Conservation (phyloP, 176 grass and related monocot genomes). For the Chrysopogon serrulatus region DNA sequence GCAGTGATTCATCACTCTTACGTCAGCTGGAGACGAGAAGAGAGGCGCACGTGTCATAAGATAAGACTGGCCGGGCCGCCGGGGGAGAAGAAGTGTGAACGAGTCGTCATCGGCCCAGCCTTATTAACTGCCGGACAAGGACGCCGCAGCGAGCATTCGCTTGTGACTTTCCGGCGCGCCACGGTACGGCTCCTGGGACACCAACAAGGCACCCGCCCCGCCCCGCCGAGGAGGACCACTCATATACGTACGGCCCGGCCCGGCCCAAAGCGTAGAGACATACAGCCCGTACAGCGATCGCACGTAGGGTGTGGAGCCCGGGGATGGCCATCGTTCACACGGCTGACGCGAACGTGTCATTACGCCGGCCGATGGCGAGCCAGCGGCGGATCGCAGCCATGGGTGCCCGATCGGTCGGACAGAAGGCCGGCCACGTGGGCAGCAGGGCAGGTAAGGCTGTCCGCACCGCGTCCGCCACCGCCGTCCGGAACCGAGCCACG, state of each 20-base stretch:
- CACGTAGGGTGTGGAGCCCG: background rate
- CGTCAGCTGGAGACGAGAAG: background rate
- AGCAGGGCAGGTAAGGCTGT: too few relatives aligned
- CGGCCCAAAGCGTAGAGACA: background rate
- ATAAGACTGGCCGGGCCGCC: background rate
- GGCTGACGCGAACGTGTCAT: background rate
- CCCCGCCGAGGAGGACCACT: background rate
- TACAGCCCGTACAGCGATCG: background rate
- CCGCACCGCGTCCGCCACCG: too few relatives aligned
- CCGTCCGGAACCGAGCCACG: too few relatives aligned
- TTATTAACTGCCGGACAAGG: constrained; percentile 28
- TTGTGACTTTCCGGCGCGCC: background rate
- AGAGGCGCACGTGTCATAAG: background rate
- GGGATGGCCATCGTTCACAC: constrained; percentile 11
- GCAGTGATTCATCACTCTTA: background rate
- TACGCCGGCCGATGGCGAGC: background rate
- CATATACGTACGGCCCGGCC: background rate
- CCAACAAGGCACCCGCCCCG: background rate
- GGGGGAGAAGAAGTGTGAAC: background rate
- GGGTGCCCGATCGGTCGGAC: background rate
- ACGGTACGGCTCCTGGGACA: background rate
- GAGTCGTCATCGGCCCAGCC: background rate
- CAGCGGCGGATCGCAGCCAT: background rate
- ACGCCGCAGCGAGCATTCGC: background rate
- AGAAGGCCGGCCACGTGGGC: background rate